Conservation (phyloP, 2,329 filamentous ascomycete species). For the Diaporthe humulicola region DNA sequence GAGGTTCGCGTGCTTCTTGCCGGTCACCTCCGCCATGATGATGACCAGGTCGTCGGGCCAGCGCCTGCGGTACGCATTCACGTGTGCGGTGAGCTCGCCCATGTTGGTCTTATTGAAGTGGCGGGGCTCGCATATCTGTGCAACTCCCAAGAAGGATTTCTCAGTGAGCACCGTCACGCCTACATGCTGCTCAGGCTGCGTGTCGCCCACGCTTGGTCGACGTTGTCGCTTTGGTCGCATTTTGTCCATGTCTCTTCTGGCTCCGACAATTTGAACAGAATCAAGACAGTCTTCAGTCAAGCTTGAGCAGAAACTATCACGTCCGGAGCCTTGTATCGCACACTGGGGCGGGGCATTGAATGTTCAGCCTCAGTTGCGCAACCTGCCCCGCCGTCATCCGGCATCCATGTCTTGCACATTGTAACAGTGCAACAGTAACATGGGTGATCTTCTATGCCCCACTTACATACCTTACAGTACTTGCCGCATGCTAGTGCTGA, state of each 20-base stretch:
- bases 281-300: background rate
- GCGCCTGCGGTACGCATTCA: background rate
- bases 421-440: constrained; percentile 11
- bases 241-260: background rate
- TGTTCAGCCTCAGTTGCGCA: background rate
- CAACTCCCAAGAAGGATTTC: background rate
- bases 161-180: constrained; percentile 1
- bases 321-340: background rate
- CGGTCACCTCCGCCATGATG: background rate
- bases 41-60: background rate
- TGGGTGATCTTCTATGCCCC: background rate
- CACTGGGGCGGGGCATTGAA: background rate
- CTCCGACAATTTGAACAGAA: background rate
- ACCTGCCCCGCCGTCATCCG: background rate
- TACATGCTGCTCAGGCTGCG: background rate
- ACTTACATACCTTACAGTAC: background rate
- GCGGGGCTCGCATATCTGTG: background rate
- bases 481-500: background rate
- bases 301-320: background rate
- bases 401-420: background rate
- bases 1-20: background rate
- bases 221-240: background rate
- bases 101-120: background rate
- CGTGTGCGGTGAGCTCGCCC: background rate
- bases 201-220: background rate